Evolutionary conservation across 805 yeast genomes (phyloP).

Genomic region (Saturnispora mendoncae): DNA sequence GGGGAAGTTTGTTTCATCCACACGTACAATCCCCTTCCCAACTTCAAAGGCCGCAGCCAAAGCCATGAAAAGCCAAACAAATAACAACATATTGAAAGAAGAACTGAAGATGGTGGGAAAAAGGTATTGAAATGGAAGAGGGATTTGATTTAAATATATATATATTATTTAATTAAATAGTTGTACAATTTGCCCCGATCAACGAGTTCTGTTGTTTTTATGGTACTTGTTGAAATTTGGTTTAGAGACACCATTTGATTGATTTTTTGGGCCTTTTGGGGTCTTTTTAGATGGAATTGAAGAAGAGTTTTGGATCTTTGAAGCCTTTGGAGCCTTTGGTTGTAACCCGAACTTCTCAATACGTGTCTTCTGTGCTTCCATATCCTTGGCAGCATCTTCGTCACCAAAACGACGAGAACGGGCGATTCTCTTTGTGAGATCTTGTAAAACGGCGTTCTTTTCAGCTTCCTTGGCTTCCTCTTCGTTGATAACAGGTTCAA

Average conservation of each 20-base stretch:
- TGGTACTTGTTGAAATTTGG: conserved; percentile 1
- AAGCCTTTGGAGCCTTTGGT: conserved; percentile 15
- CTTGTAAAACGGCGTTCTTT: conserved; percentile 57
- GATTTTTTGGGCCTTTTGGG: background rate
- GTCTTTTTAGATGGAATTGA: background rate
- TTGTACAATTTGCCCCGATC: too few relatives aligned
- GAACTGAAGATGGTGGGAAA: too few relatives aligned
- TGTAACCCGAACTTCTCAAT: conserved; percentile 82
- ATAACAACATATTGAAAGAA: background rate
- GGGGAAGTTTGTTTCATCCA: conserved; percentile 14
- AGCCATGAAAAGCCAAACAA: conserved; percentile 1
- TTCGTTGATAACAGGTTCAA: conserved; percentile 14
- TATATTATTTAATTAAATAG: too few relatives aligned
- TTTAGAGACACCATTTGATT: conserved; percentile 1
- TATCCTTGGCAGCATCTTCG: conserved; percentile 40
- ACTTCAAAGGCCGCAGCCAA: conserved; percentile 9
- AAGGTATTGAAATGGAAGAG: too few relatives aligned
- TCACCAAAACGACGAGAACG: conserved; percentile 76
- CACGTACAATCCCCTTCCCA: conserved; percentile 12
- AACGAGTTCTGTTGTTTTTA: conserved; percentile 4
- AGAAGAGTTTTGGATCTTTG: background rate
- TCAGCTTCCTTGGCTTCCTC: conserved; percentile 56
- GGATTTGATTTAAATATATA: too few relatives aligned
- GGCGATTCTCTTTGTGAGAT: conserved; percentile 54
- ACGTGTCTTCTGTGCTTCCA: conserved; percentile 57